Base-by-base conservation (phyloP, 2,329 filamentous ascomycete genomes). In the Penicillium sp. region DNA sequence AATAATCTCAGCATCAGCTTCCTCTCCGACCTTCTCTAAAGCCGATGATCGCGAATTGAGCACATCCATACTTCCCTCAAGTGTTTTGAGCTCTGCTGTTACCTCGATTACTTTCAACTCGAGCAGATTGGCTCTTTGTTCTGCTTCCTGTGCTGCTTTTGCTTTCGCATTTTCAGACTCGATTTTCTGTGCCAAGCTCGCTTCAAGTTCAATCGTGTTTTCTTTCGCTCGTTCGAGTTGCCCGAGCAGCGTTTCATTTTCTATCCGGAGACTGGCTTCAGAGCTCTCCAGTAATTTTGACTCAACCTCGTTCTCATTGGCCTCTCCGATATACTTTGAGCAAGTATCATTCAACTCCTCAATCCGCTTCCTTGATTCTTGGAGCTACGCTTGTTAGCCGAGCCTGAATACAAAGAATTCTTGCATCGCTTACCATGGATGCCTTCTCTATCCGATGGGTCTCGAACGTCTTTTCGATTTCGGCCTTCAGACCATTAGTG, bases 11-110 rank as follows among this genome's bases (percentile, higher is more conserved):
- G 60, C 41, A 48, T 65, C 63, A 2, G 58, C 51, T 30, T 64
- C 66, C 16, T 42, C 32, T 16, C 64, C 64, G 3, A 55, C 53
- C 8, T 57, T 42, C 44, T 68, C 66, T 9, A 68, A 55, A 2
- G 26, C 56, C 3, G 44, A 46, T 16, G 49, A 59, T 18, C 59
- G 55, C 11, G 52, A 58, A 23, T 61, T 55, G 11, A 55, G 53
- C 10, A 40, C 38, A 6, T 39, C 43, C 2, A 69, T 50, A 6
- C 56, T 53, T 10, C 53, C 52, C 18, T 55, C 44, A 2, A 59
- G 29, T 0, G 40, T 56, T 18, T 35, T 7, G 30, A 67, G 61
- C n/a, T 70, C 68, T 54, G 75, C 66, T 8, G 68, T 67, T 19
- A 70, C 72, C 23, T 58, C 39, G 11, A 55, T 43, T 2, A 62